Evolutionary conservation across 257 asterid species (phyloP).

Genomic region (Ehretia macrophylla): DNA sequence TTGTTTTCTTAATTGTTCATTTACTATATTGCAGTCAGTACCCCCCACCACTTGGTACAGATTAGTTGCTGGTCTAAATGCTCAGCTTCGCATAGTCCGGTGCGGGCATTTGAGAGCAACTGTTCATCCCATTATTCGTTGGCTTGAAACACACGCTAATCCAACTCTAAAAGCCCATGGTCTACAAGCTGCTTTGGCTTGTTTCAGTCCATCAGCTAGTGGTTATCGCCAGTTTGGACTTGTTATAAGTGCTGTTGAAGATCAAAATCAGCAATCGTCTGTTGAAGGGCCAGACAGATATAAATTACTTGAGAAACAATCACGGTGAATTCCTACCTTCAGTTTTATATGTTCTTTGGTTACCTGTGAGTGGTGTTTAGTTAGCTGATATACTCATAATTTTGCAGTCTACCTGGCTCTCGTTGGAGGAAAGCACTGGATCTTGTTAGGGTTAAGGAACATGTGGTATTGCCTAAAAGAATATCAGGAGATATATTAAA

Average conservation of each 20-base stretch:
- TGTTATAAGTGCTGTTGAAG: constrained; percentile 49
- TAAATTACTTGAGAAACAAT: constrained; percentile 38
- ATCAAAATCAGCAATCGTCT: constrained; percentile 38
- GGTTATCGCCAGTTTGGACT: constrained; percentile 82
- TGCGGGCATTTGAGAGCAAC: constrained; percentile 67
- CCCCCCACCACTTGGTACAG: constrained; percentile 89
- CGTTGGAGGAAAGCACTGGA: constrained; percentile 82
- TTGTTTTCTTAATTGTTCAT: constrained; percentile 10
- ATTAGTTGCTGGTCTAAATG: constrained; percentile 87
- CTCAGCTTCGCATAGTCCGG: constrained; percentile 82
- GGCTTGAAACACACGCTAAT: constrained; percentile 87
- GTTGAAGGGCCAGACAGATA: constrained; percentile 41
- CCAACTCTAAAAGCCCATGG: constrained; percentile 51
- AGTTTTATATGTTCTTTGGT: constrained; percentile 5
- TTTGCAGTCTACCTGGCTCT: constrained; percentile 56
- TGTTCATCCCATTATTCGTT: constrained; percentile 55
- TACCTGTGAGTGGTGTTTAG: neutral
- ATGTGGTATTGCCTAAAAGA: constrained; percentile 45
- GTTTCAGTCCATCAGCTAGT: constrained; percentile 64
- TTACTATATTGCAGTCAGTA: constrained; percentile 52
- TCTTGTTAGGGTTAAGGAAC: constrained; percentile 71
- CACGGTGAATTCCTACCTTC: constrained; percentile 31
- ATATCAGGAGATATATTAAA: constrained; percentile 52
- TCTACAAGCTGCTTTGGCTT: constrained; percentile 54
- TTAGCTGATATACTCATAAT: constrained; percentile 9